Base-by-base conservation (phyloP, 768 basidiomycete species). In the Serendipita sp. region DNA sequence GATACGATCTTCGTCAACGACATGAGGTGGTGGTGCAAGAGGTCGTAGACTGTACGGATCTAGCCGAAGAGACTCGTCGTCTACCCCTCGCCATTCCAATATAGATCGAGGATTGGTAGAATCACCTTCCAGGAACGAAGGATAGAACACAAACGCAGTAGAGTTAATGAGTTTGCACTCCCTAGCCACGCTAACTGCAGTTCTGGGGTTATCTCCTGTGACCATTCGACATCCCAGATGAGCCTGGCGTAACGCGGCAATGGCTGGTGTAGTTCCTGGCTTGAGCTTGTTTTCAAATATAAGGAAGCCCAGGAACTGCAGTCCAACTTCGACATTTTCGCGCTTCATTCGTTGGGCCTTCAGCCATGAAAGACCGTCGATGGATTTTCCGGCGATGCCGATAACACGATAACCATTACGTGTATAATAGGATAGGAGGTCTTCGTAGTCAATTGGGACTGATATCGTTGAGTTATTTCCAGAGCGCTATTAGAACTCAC, bases 271-370 rank as follows among this genome's bases (percentile, higher is more conserved):
- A 0, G 95, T 97, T 5, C 89, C 92, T 3, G 88, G 83, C 70
- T 99, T 99, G 66, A 99, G 77, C 75, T 95, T 89, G 76, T 99
- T 99, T 74, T 99, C 96, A 70, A 99, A 99, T 66, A 99, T 94
- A 70, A 98, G 86, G 41, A 99, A 77, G 2, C 96, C 96, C 15
- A 98, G 81, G 77, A 99, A 99, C 65, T 84, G 84, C 5, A 99
- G 78, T 32, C 83, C 84, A 1, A 85, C 89, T 71, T 99, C 96
- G 15, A 93, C 95, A 76, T 94, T 91, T 70, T 98, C 96, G 32
- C 96, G 80, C 75, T 91, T 94, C 85, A 99, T 86, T 56, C 89
- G 84, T 73, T 99, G 96, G 0, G 96, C 96, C 71, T 88, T 98
- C 65, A 98, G 80, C 96, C 96, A 99, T 0, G 95, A 89, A 64